Conservation (phyloP, 2,329 filamentous ascomycete genomes). For the Fusarium dlaminii region DNA sequence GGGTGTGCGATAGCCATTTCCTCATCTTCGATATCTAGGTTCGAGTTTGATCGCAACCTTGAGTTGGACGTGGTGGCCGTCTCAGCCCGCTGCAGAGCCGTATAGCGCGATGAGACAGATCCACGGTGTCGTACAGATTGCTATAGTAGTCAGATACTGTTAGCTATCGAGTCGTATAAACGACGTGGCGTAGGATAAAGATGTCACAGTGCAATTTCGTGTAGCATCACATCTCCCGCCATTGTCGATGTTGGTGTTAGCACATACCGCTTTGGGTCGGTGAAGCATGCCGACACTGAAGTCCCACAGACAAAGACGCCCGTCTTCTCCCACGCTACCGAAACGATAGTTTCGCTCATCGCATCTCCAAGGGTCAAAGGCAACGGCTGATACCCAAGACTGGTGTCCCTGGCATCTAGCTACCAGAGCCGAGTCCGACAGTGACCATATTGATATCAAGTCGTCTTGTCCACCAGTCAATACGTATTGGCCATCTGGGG, state of each 20-base stretch:
- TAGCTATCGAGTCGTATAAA: constrained; percentile 14
- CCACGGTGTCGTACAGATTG: constrained; percentile 54
- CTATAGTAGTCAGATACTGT: constrained; percentile 19
- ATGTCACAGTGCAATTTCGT: background rate
- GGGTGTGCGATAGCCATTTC: constrained; percentile 75
- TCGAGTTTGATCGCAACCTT: constrained; percentile 77
- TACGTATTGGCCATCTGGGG: constrained; percentile 94
- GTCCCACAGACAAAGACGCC: constrained; percentile 91
- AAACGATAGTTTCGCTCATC: constrained; percentile 96
- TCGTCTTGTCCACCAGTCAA: constrained; percentile 97
- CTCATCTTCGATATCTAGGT: constrained; percentile 64
- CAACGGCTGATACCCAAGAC: constrained; percentile 92
- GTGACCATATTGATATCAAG: constrained; percentile 93
- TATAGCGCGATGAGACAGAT: constrained; percentile 62
- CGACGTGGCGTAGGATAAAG: background rate
- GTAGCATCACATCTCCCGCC: background rate
- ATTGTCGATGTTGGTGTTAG: background rate
- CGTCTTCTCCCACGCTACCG: constrained; percentile 94
- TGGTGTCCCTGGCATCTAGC: constrained; percentile 95
- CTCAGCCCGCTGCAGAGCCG: constrained; percentile 64
- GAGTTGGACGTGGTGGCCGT: constrained; percentile 67
- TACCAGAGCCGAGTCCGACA: constrained; percentile 83
- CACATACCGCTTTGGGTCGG: constrained; percentile 81
- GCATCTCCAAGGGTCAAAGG: constrained; percentile 97
- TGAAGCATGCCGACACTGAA: constrained; percentile 98